Conservation (phyloP, 768 basidiomycete genomes). For the Tulasnella sp. region DNA sequence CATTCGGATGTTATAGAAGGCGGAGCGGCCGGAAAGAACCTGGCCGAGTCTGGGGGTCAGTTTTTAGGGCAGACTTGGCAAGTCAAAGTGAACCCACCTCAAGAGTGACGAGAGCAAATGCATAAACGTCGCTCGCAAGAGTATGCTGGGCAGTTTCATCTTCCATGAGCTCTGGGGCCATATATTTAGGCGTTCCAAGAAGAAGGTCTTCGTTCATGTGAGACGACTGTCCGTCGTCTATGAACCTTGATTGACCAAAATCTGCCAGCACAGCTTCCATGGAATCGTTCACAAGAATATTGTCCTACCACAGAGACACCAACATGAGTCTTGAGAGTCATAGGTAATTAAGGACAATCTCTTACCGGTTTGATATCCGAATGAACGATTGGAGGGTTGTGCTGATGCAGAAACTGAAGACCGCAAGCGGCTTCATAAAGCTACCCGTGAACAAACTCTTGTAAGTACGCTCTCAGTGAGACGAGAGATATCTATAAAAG, state of each 20-base stretch:
- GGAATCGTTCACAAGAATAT: constrained; percentile 4
- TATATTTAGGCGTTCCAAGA: background rate
- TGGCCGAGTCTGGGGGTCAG: background rate
- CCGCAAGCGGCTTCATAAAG: background rate
- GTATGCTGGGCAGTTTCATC: background rate
- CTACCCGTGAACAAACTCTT: background rate
- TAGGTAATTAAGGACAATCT: background rate
- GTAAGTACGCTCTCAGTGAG: background rate
- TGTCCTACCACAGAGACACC: background rate
- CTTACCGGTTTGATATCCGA: background rate
- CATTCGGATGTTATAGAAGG: background rate
- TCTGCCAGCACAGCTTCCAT: background rate
- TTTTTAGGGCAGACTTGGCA: too few relatives aligned
- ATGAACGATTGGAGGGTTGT: background rate
- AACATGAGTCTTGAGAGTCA: background rate
- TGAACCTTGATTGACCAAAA: constrained; percentile 7
- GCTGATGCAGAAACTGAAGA: background rate
- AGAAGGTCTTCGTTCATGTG: background rate
- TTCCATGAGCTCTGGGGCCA: constrained; percentile 5
- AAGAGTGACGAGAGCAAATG: background rate
- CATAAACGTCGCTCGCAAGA: background rate
- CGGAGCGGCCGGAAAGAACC: background rate
- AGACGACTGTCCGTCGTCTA: background rate
- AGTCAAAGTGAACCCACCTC: background rate
- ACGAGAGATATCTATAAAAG: background rate